Evolutionary conservation across 1,284 basidiomycete species (phyloP), one percentile per base, ranked within the genome.

Genomic region (Leucoagaricus sp.): DNA sequence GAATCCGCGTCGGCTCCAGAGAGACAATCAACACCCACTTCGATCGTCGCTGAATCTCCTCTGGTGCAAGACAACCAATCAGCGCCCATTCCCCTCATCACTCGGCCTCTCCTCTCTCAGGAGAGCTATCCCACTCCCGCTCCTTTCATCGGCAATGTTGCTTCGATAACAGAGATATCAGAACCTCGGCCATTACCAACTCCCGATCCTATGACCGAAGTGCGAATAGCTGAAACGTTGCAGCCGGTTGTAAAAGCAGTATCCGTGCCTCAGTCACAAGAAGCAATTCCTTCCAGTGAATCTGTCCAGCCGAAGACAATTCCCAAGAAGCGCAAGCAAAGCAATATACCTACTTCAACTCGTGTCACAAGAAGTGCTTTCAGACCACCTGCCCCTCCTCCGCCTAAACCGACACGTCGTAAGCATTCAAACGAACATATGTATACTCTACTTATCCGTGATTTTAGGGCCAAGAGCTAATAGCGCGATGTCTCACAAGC

Each of bases 331-430:
- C 49, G 51, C 13, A 15, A 12, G 8, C 46, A 44, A 47, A 58
- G 52, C 13, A 47, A 17, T 31, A 42, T 58, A 44, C 51, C 50
- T 21, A 49, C 57, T 25, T 42, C 46, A 13, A 56, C 19, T 23
- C 55, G 48, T 6, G 23, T 50, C 3, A 60, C 50, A 12, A 52
- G 49, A 50, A 52, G 51, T 42, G 31, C 57, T 41, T 21, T 53
- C 26, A 51, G 53, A 15, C 38, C n/a, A n/a, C n/a, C n/a, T n/a
- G n/a, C n/a, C n/a, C n/a, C n/a, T n/a, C n/a, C 33, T 15, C 38
- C 53, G 33, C 29, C 46, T 6, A 45, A 49, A 15, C 17, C 53
- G 13, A 50, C 17, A 10, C 49, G 55, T 19, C 55, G 55, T 57
- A 28, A 52, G 55, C 23, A 21, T 21, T 12, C n/a, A n/a, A n/a